These are phyloP conservation scores for Fomes fomentarius DNA, from an alignment of 1,284 basidiomycete genomes.

Conservation along the genomic window DNA sequence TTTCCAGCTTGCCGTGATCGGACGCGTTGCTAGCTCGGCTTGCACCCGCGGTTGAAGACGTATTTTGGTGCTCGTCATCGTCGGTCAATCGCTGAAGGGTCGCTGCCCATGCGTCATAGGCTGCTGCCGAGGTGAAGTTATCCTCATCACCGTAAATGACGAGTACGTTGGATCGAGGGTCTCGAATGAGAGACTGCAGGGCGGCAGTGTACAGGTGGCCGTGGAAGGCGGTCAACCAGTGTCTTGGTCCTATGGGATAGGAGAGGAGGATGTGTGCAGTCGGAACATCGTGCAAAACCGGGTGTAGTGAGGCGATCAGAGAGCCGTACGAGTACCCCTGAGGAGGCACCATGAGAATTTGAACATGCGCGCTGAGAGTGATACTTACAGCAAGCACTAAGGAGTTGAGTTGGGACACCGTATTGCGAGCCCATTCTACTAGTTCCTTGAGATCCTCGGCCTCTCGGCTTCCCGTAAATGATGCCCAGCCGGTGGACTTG, in stretches of 20 bases:
- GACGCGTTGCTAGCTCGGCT: not conserved
- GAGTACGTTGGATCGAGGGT: conserved; percentile 55
- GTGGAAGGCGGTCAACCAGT: conserved; percentile 71
- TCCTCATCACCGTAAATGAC: conserved; percentile 71
- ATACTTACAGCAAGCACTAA: conserved; percentile 48
- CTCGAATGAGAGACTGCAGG: conserved; percentile 50
- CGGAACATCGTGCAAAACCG: conserved; percentile 49
- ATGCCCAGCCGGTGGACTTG: conserved; percentile 66
- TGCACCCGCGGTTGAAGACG: conserved; percentile 8
- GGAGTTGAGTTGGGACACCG: conserved; percentile 39
- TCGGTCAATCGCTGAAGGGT: no score
- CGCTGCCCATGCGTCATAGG: conserved; percentile 59
- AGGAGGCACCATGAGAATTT: not conserved
- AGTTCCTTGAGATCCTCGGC: conserved; percentile 66
- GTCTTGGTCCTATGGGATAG: conserved; percentile 73
- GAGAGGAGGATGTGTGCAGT: conserved; percentile 74
- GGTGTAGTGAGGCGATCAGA: conserved; percentile 67
- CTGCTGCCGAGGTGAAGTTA: conserved; percentile 64
- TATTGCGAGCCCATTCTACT: conserved; percentile 49
- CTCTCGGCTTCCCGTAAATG: conserved; percentile 71
- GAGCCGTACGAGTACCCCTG: conserved; percentile 85
- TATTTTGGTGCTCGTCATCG: conserved; percentile 20
- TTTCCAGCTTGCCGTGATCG: conserved; percentile 23
- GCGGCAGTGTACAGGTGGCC: conserved; percentile 52
- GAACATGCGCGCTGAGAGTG: conserved; percentile 35